Base-by-base conservation (phyloP, 2,329 filamentous ascomycete species). In the Magnaporthiopsis poae region DNA sequence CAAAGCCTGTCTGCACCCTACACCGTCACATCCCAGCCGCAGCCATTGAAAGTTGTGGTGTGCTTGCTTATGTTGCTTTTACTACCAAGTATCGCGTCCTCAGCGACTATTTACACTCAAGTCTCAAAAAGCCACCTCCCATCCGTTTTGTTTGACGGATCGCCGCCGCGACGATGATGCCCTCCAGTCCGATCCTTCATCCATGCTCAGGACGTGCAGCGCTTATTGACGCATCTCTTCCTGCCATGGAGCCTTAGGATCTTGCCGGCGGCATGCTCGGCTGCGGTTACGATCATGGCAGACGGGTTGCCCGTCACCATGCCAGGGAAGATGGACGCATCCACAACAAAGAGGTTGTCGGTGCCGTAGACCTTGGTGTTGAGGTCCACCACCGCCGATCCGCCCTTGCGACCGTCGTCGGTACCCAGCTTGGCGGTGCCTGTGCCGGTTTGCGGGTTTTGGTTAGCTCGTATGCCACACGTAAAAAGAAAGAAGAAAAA, bases 311-410 rank as follows among this genome's bases (percentile, higher is more conserved):
- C 85, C 3, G 85, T 84, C 21, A 85, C 81, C 61, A 87, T 82
- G 68, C 86, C 86, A 0, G 87, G 86, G 77, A 88, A 87, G 71
- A 88, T 86, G 65, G 81, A 82, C 2, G 83, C 86, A 72, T 88
- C 86, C 12, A 88, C 82, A 9, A 88, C 82, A 71, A 86, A 86
- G 35, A 87, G 76, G 74, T 87, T 87, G 70, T 86, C 81, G 0
- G 82, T 87, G 62, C 85, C 85, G 69, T 82, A 87, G 5, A 87
- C 82, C 71, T 80, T 81, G 60, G 83, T 81, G 74, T 87, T 78
- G 18, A 78, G 72, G 72, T 87, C 84, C 1, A 87, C 84, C 5
- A 87, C 85, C 3, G 82, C 76, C 9, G 77, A 79, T 18, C 84
- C 83, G 64, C 77, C 75, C 67, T 72, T 68, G 11, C 81, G 80